Evolutionary conservation across 2,329 filamentous ascomycete species (phyloP).

Genomic region (Neonectria punicea): DNA sequence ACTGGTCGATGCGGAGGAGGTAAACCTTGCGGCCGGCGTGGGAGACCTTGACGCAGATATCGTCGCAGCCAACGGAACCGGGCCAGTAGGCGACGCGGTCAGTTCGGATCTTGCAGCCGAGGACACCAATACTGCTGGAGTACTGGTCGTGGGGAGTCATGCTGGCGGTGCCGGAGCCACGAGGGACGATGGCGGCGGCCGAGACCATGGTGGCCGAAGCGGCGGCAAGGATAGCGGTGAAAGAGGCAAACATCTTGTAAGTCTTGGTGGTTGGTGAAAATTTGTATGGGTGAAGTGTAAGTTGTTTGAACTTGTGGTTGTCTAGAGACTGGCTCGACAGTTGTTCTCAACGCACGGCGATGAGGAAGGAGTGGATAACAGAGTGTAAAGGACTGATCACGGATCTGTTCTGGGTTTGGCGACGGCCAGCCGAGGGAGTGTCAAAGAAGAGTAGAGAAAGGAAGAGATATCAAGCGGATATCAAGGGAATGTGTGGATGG

Average conservation of each 20-base stretch:
- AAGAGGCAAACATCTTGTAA: conserved; percentile 44
- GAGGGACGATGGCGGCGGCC: conserved; percentile 41
- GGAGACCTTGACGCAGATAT: conserved; percentile 66
- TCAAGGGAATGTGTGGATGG: conserved; percentile 33
- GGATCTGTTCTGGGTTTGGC: conserved; percentile 40
- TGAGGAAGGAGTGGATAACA: conserved; percentile 38
- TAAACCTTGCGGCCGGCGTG: conserved; percentile 61
- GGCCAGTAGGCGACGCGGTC: conserved; percentile 73
- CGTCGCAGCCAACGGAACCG: conserved; percentile 60
- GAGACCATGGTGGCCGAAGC: conserved; percentile 44
- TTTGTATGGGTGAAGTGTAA: conserved; percentile 31
- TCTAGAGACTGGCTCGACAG: conserved; percentile 43
- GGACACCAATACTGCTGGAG: conserved; percentile 66
- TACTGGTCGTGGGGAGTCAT: conserved; percentile 67
- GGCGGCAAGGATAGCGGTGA: conserved; percentile 46
- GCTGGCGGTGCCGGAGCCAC: conserved; percentile 45
- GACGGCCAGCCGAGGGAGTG: conserved; percentile 43
- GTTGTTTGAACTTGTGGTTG: conserved; percentile 13
- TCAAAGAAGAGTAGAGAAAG: conserved; percentile 28
- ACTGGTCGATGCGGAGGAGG: conserved; percentile 68
- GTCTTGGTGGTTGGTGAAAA: conserved; percentile 21
- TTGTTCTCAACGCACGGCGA: conserved; percentile 44
- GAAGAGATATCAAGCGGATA: conserved; percentile 31
- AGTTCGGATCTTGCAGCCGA: conserved; percentile 70
- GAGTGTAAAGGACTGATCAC: conserved; percentile 43